These are phyloP conservation scores for Hemisphaericaspora nanyangensis DNA, from an alignment of 805 yeast species.

Conservation along the genomic window DNA sequence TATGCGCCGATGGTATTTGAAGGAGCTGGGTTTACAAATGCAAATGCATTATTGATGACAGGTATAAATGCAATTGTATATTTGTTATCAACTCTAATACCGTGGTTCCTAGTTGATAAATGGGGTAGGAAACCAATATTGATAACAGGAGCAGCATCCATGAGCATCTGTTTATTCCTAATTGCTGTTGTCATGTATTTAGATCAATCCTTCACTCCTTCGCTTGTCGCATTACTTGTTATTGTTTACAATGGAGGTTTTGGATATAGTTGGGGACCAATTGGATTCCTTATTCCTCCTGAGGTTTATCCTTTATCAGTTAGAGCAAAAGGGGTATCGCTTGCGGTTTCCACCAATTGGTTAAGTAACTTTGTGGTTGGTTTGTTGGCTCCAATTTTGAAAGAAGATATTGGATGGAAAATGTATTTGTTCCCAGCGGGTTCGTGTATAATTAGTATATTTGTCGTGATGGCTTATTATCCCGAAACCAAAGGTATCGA, in stretches of 20 bases:
- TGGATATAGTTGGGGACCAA: conserved; percentile 47
- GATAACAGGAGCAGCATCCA: conserved; percentile 36
- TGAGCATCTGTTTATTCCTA: conserved; percentile 33
- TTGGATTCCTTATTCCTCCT: conserved; percentile 42
- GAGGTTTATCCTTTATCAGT: conserved; percentile 42
- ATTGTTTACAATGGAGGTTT: conserved; percentile 40
- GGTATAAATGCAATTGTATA: conserved; percentile 40
- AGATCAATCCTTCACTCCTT: conserved; percentile 30
- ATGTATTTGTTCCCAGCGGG: conserved; percentile 39
- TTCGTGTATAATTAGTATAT: conserved; percentile 32
- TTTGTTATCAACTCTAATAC: conserved; percentile 37
- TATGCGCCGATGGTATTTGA: conserved; percentile 56
- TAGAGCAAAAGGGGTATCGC: conserved; percentile 41
- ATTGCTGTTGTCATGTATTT: conserved; percentile 33
- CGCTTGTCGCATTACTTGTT: conserved; percentile 32
- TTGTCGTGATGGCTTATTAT: conserved; percentile 32
- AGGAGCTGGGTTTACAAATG: conserved; percentile 41
- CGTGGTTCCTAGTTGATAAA: conserved; percentile 43
- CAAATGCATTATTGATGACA: conserved; percentile 41
- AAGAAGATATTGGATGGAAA: conserved; percentile 37
- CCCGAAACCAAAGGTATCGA: conserved; percentile 46
- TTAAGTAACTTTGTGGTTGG: conserved; percentile 43
- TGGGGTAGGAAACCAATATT: conserved; percentile 46
- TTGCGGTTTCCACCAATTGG: conserved; percentile 45
- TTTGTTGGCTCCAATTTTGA: conserved; percentile 41